phyloP scores from a whole-genome alignment of 257 asterid genomes.

The Paulownia fortunei region DNA sequence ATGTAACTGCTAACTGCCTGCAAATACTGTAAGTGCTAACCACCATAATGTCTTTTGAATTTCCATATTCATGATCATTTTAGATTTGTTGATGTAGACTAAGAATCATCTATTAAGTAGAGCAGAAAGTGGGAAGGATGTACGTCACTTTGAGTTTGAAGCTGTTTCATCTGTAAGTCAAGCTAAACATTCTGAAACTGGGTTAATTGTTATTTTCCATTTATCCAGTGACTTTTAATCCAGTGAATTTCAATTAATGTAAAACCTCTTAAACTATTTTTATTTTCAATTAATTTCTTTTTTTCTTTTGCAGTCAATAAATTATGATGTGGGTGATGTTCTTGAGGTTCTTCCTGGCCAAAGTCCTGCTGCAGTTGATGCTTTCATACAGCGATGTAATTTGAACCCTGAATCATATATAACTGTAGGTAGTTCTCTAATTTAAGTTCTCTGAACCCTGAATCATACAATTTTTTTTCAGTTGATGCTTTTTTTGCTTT shows the following conservation, averaged over 20 bases:
- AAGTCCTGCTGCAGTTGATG: slow-evolving; percentile 74
- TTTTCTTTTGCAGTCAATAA: slow-evolving; percentile 57
- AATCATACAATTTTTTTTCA: no score
- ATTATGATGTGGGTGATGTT: slow-evolving; percentile 92
- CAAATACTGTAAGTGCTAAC: slow-evolving; percentile 17
- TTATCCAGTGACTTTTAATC: neutral
- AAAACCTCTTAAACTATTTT: neutral
- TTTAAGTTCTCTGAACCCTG: slow-evolving; percentile 27
- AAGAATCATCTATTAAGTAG: slow-evolving; percentile 58
- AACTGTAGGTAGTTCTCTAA: slow-evolving; percentile 63
- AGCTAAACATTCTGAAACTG: slow-evolving; percentile 27
- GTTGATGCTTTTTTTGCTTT: no score
- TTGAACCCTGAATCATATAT: slow-evolving; percentile 84
- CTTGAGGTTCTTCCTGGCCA: slow-evolving; percentile 93
- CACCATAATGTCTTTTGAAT: slow-evolving; percentile 13
- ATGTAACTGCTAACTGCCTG: slow-evolving; percentile 20
- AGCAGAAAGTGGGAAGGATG: slow-evolving; percentile 74
- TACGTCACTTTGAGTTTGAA: slow-evolving; percentile 87
- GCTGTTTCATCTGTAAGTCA: slow-evolving; percentile 91
- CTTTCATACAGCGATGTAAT: slow-evolving; percentile 78
- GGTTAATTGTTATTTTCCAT: slow-evolving; percentile 18
- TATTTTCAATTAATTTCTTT: slow-evolving; percentile 12
- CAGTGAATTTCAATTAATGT: neutral
- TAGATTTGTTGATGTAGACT: slow-evolving; percentile 50
- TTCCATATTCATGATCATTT: slow-evolving; percentile 9